phyloP scores from a whole-genome alignment of 768 basidiomycete genomes.

The Lactifluus echinatus region DNA sequence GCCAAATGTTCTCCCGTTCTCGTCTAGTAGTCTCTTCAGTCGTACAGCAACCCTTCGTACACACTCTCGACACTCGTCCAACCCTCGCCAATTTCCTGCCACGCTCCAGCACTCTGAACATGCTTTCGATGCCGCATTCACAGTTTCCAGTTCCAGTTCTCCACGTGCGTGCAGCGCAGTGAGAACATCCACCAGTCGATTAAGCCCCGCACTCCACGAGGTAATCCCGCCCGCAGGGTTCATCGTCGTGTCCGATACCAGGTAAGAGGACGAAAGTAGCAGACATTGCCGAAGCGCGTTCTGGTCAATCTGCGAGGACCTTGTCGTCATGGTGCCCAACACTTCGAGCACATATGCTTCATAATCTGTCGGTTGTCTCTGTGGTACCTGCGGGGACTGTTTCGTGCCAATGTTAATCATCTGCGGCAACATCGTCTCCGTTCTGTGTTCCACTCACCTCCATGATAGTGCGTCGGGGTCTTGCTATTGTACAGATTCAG shows the following conservation, averaged over 20 bases:
- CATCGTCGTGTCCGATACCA: slow-evolving; percentile 64
- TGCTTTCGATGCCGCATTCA: slow-evolving; percentile 57
- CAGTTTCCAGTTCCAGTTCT: slow-evolving; percentile 69
- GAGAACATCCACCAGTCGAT: slow-evolving; percentile 60
- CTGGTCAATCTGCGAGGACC: slow-evolving; percentile 49
- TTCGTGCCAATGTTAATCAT: background rate
- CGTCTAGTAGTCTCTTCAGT: slow-evolving; percentile 48
- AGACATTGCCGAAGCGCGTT: slow-evolving; percentile 52
- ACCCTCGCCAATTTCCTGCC: slow-evolving; percentile 56
- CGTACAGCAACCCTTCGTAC: slow-evolving; percentile 54
- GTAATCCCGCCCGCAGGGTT: slow-evolving; percentile 46
- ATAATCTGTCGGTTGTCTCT: slow-evolving; percentile 45
- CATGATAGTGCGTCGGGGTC: background rate
- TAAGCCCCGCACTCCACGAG: slow-evolving; percentile 62
- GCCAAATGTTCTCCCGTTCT: slow-evolving; percentile 40
- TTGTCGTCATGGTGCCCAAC: slow-evolving; percentile 43
- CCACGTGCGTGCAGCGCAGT: slow-evolving; percentile 57
- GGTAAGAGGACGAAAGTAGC: slow-evolving; percentile 66
- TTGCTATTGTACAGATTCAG: slow-evolving; percentile 4
- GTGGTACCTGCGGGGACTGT: slow-evolving; percentile 1
- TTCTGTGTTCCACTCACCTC: slow-evolving; percentile 6
- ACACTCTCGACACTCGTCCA: slow-evolving; percentile 54
- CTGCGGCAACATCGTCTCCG: background rate
- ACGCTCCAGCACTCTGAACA: slow-evolving; percentile 80
- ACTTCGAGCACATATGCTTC: slow-evolving; percentile 48